Conservation (phyloP, 176 grass and related monocot genomes). For the Avena insularis region DNA sequence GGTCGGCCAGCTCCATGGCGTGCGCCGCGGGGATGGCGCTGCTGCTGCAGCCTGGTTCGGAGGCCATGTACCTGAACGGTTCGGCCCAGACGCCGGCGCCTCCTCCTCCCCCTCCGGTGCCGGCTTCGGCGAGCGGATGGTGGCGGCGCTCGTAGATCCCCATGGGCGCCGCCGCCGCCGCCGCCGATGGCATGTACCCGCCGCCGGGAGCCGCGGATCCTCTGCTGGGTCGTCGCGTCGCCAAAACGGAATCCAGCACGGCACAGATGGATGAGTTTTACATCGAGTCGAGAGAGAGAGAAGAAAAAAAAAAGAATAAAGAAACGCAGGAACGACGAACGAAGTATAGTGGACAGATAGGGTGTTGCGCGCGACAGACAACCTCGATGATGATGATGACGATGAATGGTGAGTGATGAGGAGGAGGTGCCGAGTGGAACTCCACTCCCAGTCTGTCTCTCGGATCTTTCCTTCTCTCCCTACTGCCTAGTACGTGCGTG, state of each 20-base stretch:
- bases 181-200: slow-evolving; percentile 32
- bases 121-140: neutral
- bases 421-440: neutral
- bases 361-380: neutral
- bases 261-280: neutral
- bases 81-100: slow-evolving; percentile 16
- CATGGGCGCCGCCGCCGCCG: slow-evolving; percentile 15
- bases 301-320: neutral
- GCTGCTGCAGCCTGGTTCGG: neutral
- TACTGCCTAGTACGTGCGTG: neutral
- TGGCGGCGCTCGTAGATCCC: slow-evolving; percentile 44
- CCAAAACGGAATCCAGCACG: neutral
- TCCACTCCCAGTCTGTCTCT: neutral
- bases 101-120: neutral
- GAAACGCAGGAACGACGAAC: neutral
- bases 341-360: neutral
- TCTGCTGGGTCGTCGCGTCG: neutral
- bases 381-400: neutral
- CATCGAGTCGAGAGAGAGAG: neutral
- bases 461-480: neutral
- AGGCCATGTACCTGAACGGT: slow-evolving; percentile 18
- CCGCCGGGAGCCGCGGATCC: neutral
- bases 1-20: neutral
- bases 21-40: neutral
- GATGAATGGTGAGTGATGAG: neutral